Evolutionary conservation across 495 filamentous ascomycete genomes (phyloP).

Genomic region (Apodospora peruviana): DNA sequence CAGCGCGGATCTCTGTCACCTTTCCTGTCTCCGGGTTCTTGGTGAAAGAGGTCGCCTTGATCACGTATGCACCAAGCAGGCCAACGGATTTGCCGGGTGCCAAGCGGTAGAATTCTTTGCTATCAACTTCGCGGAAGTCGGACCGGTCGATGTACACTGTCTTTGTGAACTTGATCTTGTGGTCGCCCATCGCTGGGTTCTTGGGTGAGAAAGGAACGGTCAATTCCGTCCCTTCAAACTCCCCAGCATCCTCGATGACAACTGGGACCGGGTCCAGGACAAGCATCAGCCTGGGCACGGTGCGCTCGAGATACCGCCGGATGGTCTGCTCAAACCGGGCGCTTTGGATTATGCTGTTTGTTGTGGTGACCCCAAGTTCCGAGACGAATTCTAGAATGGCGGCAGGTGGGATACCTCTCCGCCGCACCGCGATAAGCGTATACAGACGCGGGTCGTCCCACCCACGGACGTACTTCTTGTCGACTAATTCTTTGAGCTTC

Average conservation of each 20-base stretch:
- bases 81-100: conserved; percentile 88
- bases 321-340: conserved; percentile 72
- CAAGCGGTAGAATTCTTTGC: conserved; percentile 86
- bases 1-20: conserved; percentile 64
- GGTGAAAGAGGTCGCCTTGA: conserved; percentile 70
- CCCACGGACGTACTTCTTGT: conserved; percentile 63
- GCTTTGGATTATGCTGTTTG: conserved; percentile 65
- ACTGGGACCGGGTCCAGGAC: conserved; percentile 77
- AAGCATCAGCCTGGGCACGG: conserved; percentile 82
- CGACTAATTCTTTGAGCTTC: conserved; percentile 71
- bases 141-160: conserved; percentile 86
- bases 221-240: conserved; percentile 51
- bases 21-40: conserved; percentile 64
- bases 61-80: conserved; percentile 74
- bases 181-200: conserved; percentile 56
- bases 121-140: conserved; percentile 85
- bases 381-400: conserved; percentile 84
- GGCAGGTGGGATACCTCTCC: conserved; percentile 78
- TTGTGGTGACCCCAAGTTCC: conserved; percentile 80
- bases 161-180: conserved; percentile 70
- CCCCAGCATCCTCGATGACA: conserved; percentile 69
- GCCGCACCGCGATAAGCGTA: conserved; percentile 77
- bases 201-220: conserved; percentile 71
- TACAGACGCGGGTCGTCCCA: conserved; percentile 91
- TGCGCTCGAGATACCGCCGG: conserved; percentile 73